phyloP scores from a whole-genome alignment of 2,329 filamentous ascomycete species.

The Claviceps maximensis region DNA sequence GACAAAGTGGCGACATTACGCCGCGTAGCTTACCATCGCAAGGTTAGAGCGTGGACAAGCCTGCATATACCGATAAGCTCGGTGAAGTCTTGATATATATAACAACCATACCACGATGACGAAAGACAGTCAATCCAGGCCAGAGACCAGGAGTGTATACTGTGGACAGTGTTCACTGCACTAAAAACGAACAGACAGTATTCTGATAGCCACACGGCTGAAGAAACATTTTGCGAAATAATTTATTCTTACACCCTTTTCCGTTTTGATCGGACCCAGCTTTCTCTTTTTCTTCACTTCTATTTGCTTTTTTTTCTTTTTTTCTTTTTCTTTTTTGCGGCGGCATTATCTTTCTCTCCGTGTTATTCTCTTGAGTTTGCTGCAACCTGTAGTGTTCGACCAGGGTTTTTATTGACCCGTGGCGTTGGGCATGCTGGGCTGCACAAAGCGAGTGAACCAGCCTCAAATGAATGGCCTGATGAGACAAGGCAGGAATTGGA shows the following conservation, averaged over 20 bases:
- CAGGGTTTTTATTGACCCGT: background rate
- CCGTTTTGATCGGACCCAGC: background rate
- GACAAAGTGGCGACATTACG: slow-evolving; percentile 42
- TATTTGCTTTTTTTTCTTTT: background rate
- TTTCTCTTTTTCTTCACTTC: background rate
- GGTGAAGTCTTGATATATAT: background rate
- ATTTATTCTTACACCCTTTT: too few relatives aligned
- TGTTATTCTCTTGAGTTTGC: background rate
- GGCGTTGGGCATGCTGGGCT: background rate
- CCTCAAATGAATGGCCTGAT: background rate
- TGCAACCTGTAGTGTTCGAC: background rate
- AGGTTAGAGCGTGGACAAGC: slow-evolving; percentile 23
- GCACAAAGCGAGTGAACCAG: background rate
- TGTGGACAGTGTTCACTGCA: background rate
- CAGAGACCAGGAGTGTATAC: background rate
- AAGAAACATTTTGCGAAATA: background rate
- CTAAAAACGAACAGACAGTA: background rate
- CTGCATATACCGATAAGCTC: background rate
- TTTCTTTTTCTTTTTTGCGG: background rate
- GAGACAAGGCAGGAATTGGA: background rate
- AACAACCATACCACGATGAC: background rate
- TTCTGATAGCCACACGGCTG: slow-evolving; percentile 3
- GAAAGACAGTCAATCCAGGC: background rate
- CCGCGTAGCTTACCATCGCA: slow-evolving; percentile 40
- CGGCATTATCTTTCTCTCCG: too few relatives aligned